A percentile compares a stretch with the other conserved stretches of the same genome.
phyloP scores from a whole-genome alignment of 1,284 basidiomycete species.

The Lentinula novae-zelandiae region DNA sequence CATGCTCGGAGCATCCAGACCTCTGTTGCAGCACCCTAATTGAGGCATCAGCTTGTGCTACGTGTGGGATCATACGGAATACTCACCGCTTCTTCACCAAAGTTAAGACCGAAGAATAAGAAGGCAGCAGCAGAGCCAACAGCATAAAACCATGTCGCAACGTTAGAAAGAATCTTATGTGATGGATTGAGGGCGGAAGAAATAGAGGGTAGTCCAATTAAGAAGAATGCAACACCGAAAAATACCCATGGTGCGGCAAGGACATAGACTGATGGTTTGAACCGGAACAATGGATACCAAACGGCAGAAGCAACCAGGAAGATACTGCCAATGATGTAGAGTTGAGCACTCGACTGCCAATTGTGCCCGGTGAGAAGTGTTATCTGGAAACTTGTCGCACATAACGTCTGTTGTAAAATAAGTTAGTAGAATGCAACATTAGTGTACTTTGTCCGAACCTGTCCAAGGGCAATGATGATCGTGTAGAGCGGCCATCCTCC shows the following conservation, averaged over 20 bases:
- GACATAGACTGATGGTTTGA: constrained; percentile 85
- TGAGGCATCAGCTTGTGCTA: constrained; percentile 10
- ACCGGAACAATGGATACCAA: constrained; percentile 89
- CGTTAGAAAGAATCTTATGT: constrained; percentile 65
- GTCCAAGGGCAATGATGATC: constrained; percentile 82
- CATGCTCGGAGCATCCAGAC: constrained; percentile 89
- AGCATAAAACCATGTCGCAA: constrained; percentile 88
- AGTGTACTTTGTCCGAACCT: constrained; percentile 39
- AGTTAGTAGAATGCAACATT: constrained; percentile 10
- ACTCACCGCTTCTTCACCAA: constrained; percentile 88
- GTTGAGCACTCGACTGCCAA: constrained; percentile 74
- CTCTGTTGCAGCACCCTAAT: constrained; percentile 85
- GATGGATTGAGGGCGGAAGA: constrained; percentile 55
- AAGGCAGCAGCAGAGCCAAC: constrained; percentile 87
- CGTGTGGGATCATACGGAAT: not conserved
- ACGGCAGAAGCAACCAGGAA: constrained; percentile 82
- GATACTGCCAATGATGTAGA: constrained; percentile 87
- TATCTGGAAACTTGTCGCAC: constrained; percentile 93
- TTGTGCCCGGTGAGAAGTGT: constrained; percentile 84
- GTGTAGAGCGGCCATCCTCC: constrained; percentile 88
- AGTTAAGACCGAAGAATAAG: constrained; percentile 91
- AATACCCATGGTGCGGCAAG: constrained; percentile 86
- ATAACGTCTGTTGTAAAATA: constrained; percentile 54
- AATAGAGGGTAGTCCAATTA: constrained; percentile 85
- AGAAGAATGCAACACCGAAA: constrained; percentile 85